Conservation (phyloP, 176 grass and related monocot genomes). For the Saccharum spontaneum region DNA sequence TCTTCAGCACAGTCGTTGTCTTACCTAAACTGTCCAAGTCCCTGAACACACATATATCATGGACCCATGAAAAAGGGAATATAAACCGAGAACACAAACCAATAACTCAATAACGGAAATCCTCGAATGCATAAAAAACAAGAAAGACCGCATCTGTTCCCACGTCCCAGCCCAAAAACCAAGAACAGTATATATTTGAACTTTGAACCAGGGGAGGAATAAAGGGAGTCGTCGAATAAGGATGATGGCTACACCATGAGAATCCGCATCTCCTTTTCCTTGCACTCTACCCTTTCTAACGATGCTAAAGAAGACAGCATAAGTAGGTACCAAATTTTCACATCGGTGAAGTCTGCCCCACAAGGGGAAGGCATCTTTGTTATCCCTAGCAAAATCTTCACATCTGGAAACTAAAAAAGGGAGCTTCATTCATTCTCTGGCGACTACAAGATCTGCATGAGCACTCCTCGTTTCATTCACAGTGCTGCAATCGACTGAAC, state of each 20-base stretch:
- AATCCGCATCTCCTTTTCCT: conserved; percentile 71
- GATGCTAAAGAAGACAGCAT: conserved; percentile 2
- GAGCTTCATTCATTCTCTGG: not conserved
- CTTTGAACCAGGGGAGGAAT: not conserved
- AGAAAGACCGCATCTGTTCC: not conserved
- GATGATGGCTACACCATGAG: conserved; percentile 56
- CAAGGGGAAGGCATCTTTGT: too few relatives aligned
- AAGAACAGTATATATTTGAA: not conserved
- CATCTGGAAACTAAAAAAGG: not conserved
- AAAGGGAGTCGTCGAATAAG: not conserved
- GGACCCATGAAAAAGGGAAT: not conserved
- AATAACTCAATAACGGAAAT: not conserved
- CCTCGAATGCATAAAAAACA: not conserved
- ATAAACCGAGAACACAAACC: not conserved
- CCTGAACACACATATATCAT: conserved; percentile 16
- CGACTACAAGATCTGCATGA: not conserved
- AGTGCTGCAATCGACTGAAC: not conserved
- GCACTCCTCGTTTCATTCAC: too few relatives aligned
- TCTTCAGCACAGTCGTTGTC: conserved; percentile 75
- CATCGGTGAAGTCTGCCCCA: too few relatives aligned
- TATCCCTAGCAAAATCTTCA: not conserved
- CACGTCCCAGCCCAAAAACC: not conserved
- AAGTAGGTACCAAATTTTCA: too few relatives aligned
- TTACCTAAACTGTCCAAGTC: conserved; percentile 64
- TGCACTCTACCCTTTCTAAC: conserved; percentile 61